phyloP scores from a whole-genome alignment of 108 stramenopile species.

The Licmophora abbreviata region DNA sequence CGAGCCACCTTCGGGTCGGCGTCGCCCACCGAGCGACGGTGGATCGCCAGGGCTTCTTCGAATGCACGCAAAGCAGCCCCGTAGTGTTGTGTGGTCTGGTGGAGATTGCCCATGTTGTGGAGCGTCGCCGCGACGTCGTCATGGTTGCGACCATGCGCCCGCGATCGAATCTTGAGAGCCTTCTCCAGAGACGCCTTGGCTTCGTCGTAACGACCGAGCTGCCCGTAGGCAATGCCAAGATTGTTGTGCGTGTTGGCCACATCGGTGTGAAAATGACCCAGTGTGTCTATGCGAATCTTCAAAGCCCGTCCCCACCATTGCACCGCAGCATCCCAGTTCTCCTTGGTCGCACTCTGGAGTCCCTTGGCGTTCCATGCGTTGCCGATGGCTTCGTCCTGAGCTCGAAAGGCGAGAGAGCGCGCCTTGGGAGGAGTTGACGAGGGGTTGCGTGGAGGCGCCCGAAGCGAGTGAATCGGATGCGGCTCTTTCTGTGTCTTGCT shows the following conservation, averaged over 20 bases:
- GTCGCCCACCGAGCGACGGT: not conserved
- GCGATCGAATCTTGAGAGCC: slow-evolving; percentile 14
- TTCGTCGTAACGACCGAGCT: slow-evolving; percentile 12
- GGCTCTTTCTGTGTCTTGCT: too few species aligned
- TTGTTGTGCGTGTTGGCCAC: slow-evolving; percentile 42
- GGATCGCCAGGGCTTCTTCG: slow-evolving; percentile 10
- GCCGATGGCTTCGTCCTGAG: slow-evolving; percentile 14
- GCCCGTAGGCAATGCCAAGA: slow-evolving; percentile 34
- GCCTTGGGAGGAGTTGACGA: too few species aligned
- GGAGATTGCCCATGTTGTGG: slow-evolving; percentile 45
- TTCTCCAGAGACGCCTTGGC: slow-evolving; percentile 18
- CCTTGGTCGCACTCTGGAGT: slow-evolving; percentile 8
- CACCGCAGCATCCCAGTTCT: slow-evolving; percentile 10
- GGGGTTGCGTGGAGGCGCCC: too few species aligned
- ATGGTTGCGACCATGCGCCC: not conserved
- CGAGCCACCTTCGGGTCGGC: slow-evolving; percentile 16
- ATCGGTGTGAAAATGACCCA: slow-evolving; percentile 20
- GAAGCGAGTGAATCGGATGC: too few species aligned
- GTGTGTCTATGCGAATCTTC: slow-evolving; percentile 17
- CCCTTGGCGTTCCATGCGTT: slow-evolving; percentile 18
- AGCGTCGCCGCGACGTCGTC: slow-evolving; percentile 15
- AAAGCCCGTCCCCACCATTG: slow-evolving; percentile 21
- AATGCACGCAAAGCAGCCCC: slow-evolving; percentile 14
- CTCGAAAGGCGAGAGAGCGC: too few species aligned
- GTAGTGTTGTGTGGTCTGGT: slow-evolving; percentile 16